Evolutionary conservation across 164 flowering plant genomes (phyloP).

Genomic region (Aristolochia fimbriata): DNA sequence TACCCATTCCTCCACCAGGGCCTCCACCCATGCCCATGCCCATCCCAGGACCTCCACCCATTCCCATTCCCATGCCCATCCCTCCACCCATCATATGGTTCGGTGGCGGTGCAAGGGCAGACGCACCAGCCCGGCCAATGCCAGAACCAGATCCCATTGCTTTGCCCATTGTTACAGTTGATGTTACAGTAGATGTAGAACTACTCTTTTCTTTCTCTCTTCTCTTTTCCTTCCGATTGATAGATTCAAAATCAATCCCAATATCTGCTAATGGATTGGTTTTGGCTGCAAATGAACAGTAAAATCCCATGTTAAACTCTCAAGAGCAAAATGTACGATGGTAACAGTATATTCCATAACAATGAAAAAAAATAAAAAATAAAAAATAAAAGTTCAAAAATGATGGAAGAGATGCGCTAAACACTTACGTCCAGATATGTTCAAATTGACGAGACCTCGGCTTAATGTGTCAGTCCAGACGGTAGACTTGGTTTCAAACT

Average conservation of each 20-base stretch:
- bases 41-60: conserved; percentile 9
- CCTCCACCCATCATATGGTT: conserved; percentile 50
- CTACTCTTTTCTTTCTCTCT: conserved; percentile 59
- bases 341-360: neutral
- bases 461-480: conserved; percentile 97
- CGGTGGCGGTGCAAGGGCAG: conserved; percentile 44
- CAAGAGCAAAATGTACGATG: neutral
- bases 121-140: conserved; percentile 83
- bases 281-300: conserved; percentile 59
- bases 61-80: conserved; percentile 29
- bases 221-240: conserved; percentile 85
- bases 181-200: conserved; percentile 38
- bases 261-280: conserved; percentile 85
- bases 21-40: conserved; percentile 8
- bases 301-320: neutral
- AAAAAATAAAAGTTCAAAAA: no score
- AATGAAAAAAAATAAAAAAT: conserved; percentile 1
- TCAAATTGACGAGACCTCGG: conserved; percentile 84
- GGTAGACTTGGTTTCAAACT: conserved; percentile 86
- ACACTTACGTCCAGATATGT: conserved; percentile 93
- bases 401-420: neutral
- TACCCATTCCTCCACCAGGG: conserved; percentile 14
- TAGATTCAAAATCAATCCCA: conserved; percentile 93
- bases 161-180: conserved; percentile 81
- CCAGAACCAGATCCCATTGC: conserved; percentile 99